Evolutionary conservation across 495 filamentous ascomycete genomes (phyloP).

Genomic region (Talaromyces proteolyticus): DNA sequence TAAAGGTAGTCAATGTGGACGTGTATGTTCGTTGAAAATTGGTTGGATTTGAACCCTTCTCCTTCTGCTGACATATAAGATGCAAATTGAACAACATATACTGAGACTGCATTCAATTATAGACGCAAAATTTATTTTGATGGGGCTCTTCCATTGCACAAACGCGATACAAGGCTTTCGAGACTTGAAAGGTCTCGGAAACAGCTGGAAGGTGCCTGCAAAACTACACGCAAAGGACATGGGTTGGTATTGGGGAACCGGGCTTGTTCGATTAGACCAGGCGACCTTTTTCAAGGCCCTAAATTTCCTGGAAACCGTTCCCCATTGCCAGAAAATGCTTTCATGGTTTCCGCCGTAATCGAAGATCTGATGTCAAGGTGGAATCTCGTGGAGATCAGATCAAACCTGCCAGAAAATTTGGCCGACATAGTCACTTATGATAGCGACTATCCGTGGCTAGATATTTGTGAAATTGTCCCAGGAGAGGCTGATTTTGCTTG

Average conservation of each 20-base stretch:
- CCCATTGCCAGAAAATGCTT: conserved; percentile 49
- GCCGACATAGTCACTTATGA: neutral
- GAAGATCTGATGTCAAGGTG: conserved; percentile 48
- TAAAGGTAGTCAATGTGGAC: conserved; percentile 42
- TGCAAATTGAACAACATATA: neutral
- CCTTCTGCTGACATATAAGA: too few relatives aligned
- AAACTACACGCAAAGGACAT: conserved; percentile 8
- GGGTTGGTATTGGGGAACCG: neutral
- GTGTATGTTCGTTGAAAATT: conserved; percentile 43
- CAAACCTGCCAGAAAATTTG: conserved; percentile 7
- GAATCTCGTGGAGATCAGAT: conserved; percentile 18
- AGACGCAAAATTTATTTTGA: conserved; percentile 67
- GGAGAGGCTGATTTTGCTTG: conserved; percentile 71
- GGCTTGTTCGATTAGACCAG: conserved; percentile 6
- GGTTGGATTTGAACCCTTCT: neutral
- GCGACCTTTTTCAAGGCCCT: conserved; percentile 20
- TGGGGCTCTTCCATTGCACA: conserved; percentile 59
- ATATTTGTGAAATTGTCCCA: conserved; percentile 49
- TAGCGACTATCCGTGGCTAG: conserved; percentile 35
- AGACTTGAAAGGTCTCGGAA: conserved; percentile 44
- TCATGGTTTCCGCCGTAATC: conserved; percentile 63
- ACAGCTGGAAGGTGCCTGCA: conserved; percentile 28
- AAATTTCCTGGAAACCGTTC: conserved; percentile 18
- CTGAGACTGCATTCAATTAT: neutral
- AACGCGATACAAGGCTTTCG: conserved; percentile 43